Evolutionary conservation across 805 yeast genomes (phyloP).

Genomic region (Dipodascus albidus): DNA sequence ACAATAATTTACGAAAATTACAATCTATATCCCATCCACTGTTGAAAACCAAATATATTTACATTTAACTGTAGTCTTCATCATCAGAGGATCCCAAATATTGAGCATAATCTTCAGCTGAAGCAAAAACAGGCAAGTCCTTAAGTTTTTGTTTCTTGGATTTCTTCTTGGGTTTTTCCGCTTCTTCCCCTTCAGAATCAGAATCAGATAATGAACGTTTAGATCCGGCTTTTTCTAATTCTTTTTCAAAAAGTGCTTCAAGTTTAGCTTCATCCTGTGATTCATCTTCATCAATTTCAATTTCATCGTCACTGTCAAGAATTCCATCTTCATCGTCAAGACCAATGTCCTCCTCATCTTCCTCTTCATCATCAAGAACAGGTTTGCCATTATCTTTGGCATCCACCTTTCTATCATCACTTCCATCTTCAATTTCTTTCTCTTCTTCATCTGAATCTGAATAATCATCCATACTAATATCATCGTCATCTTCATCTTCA

Average conservation of each 20-base stretch:
- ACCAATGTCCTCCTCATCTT: conserved; percentile 13
- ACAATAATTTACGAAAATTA: no score
- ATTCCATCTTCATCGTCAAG: conserved; percentile 29
- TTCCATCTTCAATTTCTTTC: conserved; percentile 12
- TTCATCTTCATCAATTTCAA: conserved; percentile 10
- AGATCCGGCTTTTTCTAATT: conserved; percentile 6
- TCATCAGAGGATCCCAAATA: conserved; percentile 59
- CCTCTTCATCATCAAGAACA: conserved; percentile 24
- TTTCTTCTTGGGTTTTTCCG: conserved; percentile 22
- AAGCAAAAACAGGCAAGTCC: conserved; percentile 74
- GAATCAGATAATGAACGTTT: conserved; percentile 1
- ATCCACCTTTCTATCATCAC: conserved; percentile 13
- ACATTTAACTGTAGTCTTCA: conserved; percentile 20
- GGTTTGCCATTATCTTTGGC: conserved; percentile 25
- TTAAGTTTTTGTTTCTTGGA: conserved; percentile 47
- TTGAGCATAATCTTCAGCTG: conserved; percentile 77
- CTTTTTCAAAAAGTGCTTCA: conserved; percentile 13
- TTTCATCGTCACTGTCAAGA: conserved; percentile 29
- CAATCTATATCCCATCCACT: no score
- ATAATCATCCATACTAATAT: conserved; percentile 23
- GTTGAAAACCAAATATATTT: no score
- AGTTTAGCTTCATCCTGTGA: conserved; percentile 16
- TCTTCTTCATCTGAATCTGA: conserved; percentile 18
- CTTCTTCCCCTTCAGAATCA: conserved; percentile 21
- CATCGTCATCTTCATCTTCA: conserved; percentile 40